Percentiles rank a stretch among this genome's conserved stretches.
Conservation (phyloP, 2,329 filamentous ascomycete genomes). For the Tolypocladium pustulatum region DNA sequence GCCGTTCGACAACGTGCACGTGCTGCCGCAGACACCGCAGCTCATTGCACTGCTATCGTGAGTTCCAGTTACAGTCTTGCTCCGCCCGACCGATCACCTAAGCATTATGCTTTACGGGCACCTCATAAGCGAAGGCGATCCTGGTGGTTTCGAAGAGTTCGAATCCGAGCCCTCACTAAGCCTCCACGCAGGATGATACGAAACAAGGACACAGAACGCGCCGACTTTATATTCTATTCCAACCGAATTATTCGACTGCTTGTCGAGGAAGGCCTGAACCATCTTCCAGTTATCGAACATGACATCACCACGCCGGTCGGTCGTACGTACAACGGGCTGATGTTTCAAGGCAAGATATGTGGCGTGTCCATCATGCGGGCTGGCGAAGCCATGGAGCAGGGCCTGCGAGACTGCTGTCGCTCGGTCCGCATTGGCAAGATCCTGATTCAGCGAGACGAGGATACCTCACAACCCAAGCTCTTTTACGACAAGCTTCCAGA, state of each 20-base stretch:
- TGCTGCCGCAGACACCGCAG: slow-evolving; percentile 87
- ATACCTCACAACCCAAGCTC: slow-evolving; percentile 80
- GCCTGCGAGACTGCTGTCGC: slow-evolving; percentile 87
- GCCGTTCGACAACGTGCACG: slow-evolving; percentile 75
- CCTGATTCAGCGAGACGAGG: slow-evolving; percentile 92
- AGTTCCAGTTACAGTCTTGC: slow-evolving; percentile 30
- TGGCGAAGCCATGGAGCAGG: slow-evolving; percentile 97
- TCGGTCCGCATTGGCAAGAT: slow-evolving; percentile 99
- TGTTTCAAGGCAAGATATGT: slow-evolving; percentile 97
- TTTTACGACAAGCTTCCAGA: slow-evolving; percentile 97
- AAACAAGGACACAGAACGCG: slow-evolving; percentile 78
- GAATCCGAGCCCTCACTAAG: slow-evolving; percentile 7
- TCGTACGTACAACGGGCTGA: slow-evolving; percentile 76
- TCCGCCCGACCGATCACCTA: background rate
- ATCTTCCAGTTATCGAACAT: slow-evolving; percentile 83
- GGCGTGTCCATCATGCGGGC: slow-evolving; percentile 98
- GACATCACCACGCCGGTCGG: slow-evolving; percentile 87
- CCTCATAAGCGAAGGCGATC: background rate
- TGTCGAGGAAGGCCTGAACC: slow-evolving; percentile 94
- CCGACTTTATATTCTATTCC: slow-evolving; percentile 98
- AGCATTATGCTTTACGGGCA: background rate
- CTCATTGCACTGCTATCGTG: slow-evolving; percentile 96
- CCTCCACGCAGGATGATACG: slow-evolving; percentile 71
- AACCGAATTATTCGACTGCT: slow-evolving; percentile 95
- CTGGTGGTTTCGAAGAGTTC: background rate